Evolutionary conservation across 805 yeast species (phyloP).

Genomic region (Blastobotrys attinorum): DNA sequence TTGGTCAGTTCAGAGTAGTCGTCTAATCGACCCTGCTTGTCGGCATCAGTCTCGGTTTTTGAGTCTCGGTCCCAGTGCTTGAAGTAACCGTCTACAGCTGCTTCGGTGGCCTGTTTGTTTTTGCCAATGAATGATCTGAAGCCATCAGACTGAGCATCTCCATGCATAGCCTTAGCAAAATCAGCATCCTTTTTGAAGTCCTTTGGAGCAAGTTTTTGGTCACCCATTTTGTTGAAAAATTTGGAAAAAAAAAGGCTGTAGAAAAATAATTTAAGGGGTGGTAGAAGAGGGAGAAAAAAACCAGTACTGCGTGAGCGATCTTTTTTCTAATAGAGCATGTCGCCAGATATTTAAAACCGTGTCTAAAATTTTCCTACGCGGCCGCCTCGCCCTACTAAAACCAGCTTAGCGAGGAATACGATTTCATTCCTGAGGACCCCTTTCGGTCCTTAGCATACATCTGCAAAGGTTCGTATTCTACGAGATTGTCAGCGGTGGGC

Average conservation of each 20-base stretch:
- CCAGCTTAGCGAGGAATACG: too few relatives aligned
- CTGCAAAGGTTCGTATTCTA: too few relatives aligned
- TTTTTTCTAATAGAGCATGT: too few relatives aligned
- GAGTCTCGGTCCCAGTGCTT: slow-evolving; percentile 90
- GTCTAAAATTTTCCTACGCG: too few relatives aligned
- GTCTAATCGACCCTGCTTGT: slow-evolving; percentile 47
- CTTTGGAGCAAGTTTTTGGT: slow-evolving; percentile 41
- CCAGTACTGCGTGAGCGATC: too few relatives aligned
- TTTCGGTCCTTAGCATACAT: too few relatives aligned
- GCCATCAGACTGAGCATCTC: slow-evolving; percentile 54
- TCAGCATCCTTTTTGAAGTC: slow-evolving; percentile 52
- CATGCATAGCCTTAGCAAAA: slow-evolving; percentile 83
- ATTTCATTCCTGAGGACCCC: too few relatives aligned
- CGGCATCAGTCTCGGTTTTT: slow-evolving; percentile 55
- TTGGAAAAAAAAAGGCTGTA: not conserved
- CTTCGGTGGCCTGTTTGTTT: slow-evolving; percentile 68
- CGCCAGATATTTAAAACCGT: too few relatives aligned
- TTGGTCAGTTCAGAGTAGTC: slow-evolving; percentile 90
- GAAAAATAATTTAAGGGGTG: not conserved
- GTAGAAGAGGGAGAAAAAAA: too few relatives aligned
- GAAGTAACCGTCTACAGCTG: slow-evolving; percentile 84
- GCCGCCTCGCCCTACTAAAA: too few relatives aligned
- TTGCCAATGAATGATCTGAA: slow-evolving; percentile 69
- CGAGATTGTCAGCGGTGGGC: too few relatives aligned
- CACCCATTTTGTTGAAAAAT: not conserved